Percentiles rank a stretch among this genome's conserved stretches.
Conservation (phyloP, 2,329 filamentous ascomycete species). For the Arthrinium phaeospermum region DNA sequence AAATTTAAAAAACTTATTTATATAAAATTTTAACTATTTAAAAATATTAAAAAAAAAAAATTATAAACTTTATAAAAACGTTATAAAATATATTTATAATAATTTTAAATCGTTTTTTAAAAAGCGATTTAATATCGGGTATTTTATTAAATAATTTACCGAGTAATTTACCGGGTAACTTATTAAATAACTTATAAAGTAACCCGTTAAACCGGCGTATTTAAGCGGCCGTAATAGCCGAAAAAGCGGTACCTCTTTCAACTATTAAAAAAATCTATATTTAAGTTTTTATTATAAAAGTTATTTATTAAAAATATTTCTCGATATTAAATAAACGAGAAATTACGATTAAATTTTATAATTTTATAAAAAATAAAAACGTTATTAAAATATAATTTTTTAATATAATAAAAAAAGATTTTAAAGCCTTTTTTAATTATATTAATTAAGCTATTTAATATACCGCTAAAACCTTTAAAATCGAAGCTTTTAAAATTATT, state of each 20-base stretch:
- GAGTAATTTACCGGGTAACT: too few species aligned
- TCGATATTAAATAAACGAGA: neutral
- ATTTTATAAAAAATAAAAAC: neutral
- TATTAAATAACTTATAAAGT: too few species aligned
- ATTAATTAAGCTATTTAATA: neutral
- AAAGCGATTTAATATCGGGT: too few species aligned
- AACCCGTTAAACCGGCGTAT: too few species aligned
- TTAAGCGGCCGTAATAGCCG: too few species aligned
- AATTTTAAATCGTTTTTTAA: too few species aligned
- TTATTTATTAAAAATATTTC: neutral
- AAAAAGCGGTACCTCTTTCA: neutral
- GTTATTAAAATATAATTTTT: neutral
- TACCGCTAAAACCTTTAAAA: neutral
- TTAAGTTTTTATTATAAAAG: neutral
- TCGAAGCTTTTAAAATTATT: too few species aligned
- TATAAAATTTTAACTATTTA: neutral
- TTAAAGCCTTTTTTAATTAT: neutral
- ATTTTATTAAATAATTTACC: too few species aligned
- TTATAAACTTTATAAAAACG: neutral
- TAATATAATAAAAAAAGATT: neutral
- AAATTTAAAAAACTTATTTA: too few species aligned
- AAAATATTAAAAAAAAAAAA: neutral
- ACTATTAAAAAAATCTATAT: neutral
- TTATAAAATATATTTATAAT: too few species aligned
- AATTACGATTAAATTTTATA: neutral